Conservation (phyloP, 2,329 filamentous ascomycete genomes). For the Diaporthe longicolla region DNA sequence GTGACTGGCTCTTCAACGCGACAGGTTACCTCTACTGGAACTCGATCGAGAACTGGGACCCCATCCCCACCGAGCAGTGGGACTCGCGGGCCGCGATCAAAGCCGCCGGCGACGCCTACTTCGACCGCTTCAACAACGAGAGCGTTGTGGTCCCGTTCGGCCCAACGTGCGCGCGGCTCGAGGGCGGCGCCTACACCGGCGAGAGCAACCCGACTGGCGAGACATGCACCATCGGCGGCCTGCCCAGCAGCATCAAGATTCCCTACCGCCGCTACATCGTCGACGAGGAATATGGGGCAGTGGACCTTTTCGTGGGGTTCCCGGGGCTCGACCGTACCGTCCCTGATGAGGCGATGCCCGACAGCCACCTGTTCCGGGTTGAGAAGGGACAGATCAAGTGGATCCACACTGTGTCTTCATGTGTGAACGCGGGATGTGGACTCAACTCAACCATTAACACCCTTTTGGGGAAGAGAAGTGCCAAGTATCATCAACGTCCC, state of each 20-base stretch:
- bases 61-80: slow-evolving; percentile 50
- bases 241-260: slow-evolving; percentile 47
- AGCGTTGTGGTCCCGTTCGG: slow-evolving; percentile 48
- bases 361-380: slow-evolving; percentile 50
- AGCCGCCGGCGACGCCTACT: slow-evolving; percentile 52
- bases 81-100: slow-evolving; percentile 51
- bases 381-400: slow-evolving; percentile 49
- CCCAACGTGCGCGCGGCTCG: slow-evolving; percentile 47
- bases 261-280: slow-evolving; percentile 49
- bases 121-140: slow-evolving; percentile 48
- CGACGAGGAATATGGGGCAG: slow-evolving; percentile 49
- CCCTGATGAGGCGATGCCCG: slow-evolving; percentile 44
- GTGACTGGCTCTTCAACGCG: slow-evolving; percentile 57
- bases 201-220: slow-evolving; percentile 39
- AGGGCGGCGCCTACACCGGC: slow-evolving; percentile 48
- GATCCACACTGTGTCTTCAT: slow-evolving; percentile 48
- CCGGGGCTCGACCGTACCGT: slow-evolving; percentile 45
- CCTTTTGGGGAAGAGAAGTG: neutral
- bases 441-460: slow-evolving; percentile 30
- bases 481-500: neutral
- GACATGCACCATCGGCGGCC: slow-evolving; percentile 46
- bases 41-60: slow-evolving; percentile 51
- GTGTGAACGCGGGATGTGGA: slow-evolving; percentile 46
- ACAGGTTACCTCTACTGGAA: slow-evolving; percentile 53
- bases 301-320: slow-evolving; percentile 49